These are phyloP conservation scores for Ustilago cynodontis DNA, from an alignment of 1,284 basidiomycete species.

Conservation along the genomic window DNA sequence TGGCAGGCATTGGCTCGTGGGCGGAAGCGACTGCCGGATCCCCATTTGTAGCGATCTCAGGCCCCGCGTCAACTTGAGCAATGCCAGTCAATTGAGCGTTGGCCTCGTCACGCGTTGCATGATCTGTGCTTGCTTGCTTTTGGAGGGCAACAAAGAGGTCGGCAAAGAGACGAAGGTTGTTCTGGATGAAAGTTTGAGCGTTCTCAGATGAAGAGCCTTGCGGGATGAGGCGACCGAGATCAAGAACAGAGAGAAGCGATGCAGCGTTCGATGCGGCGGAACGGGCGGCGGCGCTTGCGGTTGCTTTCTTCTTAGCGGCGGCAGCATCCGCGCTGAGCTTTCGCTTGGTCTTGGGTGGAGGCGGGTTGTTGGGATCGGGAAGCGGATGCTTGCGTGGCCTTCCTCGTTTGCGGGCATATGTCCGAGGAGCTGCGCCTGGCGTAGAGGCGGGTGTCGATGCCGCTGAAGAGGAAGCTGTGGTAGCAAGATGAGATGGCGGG, in stretches of 20 bases:
- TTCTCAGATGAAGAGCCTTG: slow-evolving; percentile 39
- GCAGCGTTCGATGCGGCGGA: slow-evolving; percentile 33
- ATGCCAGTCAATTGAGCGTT: neutral
- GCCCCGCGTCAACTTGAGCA: slow-evolving; percentile 1
- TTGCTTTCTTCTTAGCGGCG: slow-evolving; percentile 24
- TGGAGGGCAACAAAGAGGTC: slow-evolving; percentile 53
- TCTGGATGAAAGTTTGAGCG: slow-evolving; percentile 44
- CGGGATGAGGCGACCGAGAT: slow-evolving; percentile 50
- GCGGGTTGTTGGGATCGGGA: slow-evolving; percentile 33
- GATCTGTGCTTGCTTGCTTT: slow-evolving; percentile 44
- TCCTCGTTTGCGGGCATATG: slow-evolving; percentile 35
- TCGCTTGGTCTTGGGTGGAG: slow-evolving; percentile 30
- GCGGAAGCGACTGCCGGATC: neutral
- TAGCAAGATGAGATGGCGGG: neutral
- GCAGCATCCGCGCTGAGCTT: slow-evolving; percentile 29
- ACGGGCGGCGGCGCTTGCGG: slow-evolving; percentile 26
- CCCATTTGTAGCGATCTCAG: neutral
- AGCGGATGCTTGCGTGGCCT: slow-evolving; percentile 49
- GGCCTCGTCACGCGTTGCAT: slow-evolving; percentile 10
- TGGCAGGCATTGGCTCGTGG: neutral
- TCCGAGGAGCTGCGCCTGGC: slow-evolving; percentile 31
- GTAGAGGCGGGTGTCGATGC: slow-evolving; percentile 39
- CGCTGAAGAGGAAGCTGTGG: slow-evolving; percentile 23
- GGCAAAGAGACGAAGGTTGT: slow-evolving; percentile 45
- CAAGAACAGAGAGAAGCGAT: slow-evolving; percentile 41